Conservation (phyloP, 2,329 filamentous ascomycete genomes). For the Diaporthe destruens region DNA sequence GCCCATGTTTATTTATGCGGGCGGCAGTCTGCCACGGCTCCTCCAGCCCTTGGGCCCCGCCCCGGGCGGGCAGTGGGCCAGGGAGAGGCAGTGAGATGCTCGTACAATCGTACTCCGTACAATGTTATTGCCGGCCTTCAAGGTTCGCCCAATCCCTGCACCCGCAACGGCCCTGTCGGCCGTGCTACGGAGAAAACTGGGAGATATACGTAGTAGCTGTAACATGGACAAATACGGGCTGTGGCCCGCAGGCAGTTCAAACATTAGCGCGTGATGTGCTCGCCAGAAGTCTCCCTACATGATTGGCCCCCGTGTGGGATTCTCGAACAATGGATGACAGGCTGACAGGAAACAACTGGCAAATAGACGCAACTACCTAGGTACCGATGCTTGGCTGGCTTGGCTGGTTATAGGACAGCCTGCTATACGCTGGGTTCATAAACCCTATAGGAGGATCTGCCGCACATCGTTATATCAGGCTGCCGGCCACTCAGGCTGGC, state of each 20-base stretch:
- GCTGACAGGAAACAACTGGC: background rate
- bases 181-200: background rate
- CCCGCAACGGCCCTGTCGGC: slow-evolving; percentile 23
- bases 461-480: slow-evolving; percentile 3
- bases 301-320: background rate
- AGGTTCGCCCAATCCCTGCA: slow-evolving; percentile 4
- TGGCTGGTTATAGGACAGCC: background rate
- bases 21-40: background rate
- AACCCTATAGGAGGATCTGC: slow-evolving; percentile 20
- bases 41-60: background rate
- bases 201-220: slow-evolving; percentile 25
- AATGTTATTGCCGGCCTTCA: no score
- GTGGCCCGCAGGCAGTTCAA: slow-evolving; percentile 26
- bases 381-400: no score
- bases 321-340: slow-evolving; percentile 11
- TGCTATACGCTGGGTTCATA: background rate
- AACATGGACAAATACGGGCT: slow-evolving; percentile 8
- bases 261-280: slow-evolving; percentile 19
- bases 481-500: background rate
- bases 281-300: background rate
- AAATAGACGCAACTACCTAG: no score
- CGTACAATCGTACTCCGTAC: no score
- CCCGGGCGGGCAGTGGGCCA: background rate
- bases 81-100: no score
- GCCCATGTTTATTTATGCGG: background rate